These are phyloP conservation scores for Kodamaea kaohsiungensis DNA, from an alignment of 805 yeast genomes.

Conservation along the genomic window DNA sequence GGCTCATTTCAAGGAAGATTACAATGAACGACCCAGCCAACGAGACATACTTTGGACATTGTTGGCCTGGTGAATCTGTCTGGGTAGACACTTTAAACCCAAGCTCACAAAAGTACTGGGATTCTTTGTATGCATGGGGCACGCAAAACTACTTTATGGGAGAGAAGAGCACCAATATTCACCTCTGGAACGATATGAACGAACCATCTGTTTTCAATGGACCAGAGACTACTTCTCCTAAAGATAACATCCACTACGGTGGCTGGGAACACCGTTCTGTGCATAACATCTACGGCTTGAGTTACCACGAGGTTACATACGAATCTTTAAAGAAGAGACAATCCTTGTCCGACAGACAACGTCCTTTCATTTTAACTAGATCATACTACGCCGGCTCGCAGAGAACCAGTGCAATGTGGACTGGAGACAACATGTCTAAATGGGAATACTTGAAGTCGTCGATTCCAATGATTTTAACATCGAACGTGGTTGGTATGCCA, in stretches of 20 bases:
- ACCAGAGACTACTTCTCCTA: conserved; percentile 89
- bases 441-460: conserved; percentile 87
- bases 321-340: conserved; percentile 57
- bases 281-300: conserved; percentile 82
- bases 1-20: conserved; percentile 40
- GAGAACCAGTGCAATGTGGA: conserved; percentile 92
- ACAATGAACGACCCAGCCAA: conserved; percentile 52
- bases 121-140: conserved; percentile 48
- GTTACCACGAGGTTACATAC: conserved; percentile 79
- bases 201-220: conserved; percentile 96
- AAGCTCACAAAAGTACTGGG: conserved; percentile 61
- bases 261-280: conserved; percentile 88
- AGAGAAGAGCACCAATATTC: conserved; percentile 61
- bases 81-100: conserved; percentile 91
- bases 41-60: conserved; percentile 71
- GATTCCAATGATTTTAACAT: conserved; percentile 83
- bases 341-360: conserved; percentile 44
- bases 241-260: conserved; percentile 75
- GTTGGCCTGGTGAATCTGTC: conserved; percentile 97
- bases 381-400: conserved; percentile 92
- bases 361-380: conserved; percentile 89
- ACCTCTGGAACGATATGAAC: conserved; percentile 97
- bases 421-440: conserved; percentile 92
- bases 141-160: conserved; percentile 33
- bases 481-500: conserved; percentile 83